Evolutionary conservation across 176 grass and related monocot genomes (phyloP).

Genomic region (Microstegium vimineum): DNA sequence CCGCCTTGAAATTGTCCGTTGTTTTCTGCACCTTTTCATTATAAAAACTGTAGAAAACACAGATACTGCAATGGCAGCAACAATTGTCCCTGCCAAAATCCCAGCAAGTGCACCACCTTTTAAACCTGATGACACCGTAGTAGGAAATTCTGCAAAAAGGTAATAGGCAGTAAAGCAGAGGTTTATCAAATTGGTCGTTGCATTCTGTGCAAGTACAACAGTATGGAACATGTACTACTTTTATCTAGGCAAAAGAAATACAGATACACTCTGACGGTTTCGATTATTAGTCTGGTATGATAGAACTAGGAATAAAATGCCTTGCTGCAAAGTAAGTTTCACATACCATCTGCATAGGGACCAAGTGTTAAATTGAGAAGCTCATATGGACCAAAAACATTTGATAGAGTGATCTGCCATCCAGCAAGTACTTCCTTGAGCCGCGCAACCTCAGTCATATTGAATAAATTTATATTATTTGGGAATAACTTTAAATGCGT

Average conservation of each 20-base stretch:
- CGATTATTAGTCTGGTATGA: background rate
- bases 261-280: background rate
- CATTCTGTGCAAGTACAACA: background rate
- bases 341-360: conserved; percentile 59
- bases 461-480: conserved; percentile 59
- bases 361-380: conserved; percentile 83
- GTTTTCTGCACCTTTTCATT: conserved; percentile 51
- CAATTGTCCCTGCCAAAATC: conserved; percentile 46
- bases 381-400: conserved; percentile 90
- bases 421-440: conserved; percentile 49
- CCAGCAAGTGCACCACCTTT: conserved; percentile 58
- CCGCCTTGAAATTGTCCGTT: conserved; percentile 33
- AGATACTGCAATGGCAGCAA: conserved; percentile 52
- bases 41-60: conserved; percentile 63
- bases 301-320: background rate
- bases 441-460: conserved; percentile 43
- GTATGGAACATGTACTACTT: background rate
- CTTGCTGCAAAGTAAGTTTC: conserved; percentile 12
- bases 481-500: conserved; percentile 86
- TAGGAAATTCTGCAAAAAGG: conserved; percentile 39
- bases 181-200: background rate
- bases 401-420: conserved; percentile 78
- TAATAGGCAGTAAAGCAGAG: background rate
- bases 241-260: conserved; percentile 3
- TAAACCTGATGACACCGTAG: conserved; percentile 39